A percentile compares a stretch with the other conserved stretches of the same genome.
Evolutionary conservation across 306 rosid species (phyloP).

Genomic region (Carpinus viminea): DNA sequence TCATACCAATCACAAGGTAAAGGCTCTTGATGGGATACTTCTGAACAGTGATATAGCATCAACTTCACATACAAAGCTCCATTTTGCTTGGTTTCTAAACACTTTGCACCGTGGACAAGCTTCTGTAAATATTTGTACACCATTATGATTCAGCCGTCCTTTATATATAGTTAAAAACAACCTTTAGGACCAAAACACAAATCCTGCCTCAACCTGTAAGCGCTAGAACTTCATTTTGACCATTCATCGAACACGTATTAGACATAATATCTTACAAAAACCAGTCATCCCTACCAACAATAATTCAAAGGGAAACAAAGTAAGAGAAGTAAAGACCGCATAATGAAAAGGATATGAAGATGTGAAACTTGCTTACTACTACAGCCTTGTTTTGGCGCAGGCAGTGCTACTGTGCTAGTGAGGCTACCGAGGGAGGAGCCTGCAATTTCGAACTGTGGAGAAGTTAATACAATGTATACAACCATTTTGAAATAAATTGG

Average conservation of each 20-base stretch:
- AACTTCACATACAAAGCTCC: constrained; percentile 39
- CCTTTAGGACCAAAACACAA: neutral
- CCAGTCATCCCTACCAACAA: neutral
- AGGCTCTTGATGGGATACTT: constrained; percentile 36
- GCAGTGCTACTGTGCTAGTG: neutral
- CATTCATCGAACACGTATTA: constrained; percentile 31
- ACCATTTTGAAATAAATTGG: neutral
- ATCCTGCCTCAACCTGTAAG: neutral
- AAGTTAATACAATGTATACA: neutral
- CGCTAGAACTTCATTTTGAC: constrained; percentile 22
- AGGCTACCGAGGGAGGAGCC: neutral
- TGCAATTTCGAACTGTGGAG: neutral
- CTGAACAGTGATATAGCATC: constrained; percentile 49
- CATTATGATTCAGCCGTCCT: constrained; percentile 29
- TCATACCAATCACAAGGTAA: constrained; percentile 50
- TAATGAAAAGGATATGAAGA: neutral
- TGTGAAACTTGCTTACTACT: neutral
- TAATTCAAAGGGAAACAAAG: too few species aligned
- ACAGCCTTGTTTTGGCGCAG: neutral
- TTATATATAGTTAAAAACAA: neutral
- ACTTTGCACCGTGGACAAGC: constrained; percentile 26
- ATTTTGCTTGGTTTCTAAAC: constrained; percentile 30
- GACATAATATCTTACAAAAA: neutral
- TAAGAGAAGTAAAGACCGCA: neutral
- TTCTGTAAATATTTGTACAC: constrained; percentile 30